Evolutionary conservation across 2,329 filamentous ascomycete species (phyloP).

Genomic region (Penicillium sp.): DNA sequence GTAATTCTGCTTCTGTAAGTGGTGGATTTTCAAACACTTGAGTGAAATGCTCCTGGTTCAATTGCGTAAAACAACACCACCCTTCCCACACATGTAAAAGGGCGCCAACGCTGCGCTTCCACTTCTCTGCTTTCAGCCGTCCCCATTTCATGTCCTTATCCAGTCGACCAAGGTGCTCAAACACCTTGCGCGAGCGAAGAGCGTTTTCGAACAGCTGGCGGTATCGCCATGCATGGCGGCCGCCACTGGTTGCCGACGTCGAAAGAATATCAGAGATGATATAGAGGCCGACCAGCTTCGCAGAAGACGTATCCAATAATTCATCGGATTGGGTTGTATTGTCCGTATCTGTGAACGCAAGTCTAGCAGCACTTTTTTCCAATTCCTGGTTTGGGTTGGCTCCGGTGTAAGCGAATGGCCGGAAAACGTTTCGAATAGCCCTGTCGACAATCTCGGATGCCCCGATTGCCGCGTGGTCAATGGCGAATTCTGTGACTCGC

Average conservation of each 20-base stretch:
- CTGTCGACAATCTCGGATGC: slow-evolving; percentile 90
- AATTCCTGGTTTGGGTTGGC: slow-evolving; percentile 60
- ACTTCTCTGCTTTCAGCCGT: slow-evolving; percentile 76
- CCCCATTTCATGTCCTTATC: slow-evolving; percentile 76
- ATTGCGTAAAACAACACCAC: slow-evolving; percentile 68
- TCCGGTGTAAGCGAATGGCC: slow-evolving; percentile 70
- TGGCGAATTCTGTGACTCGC: slow-evolving; percentile 81
- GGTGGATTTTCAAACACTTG: slow-evolving; percentile 71
- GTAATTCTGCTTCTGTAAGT: slow-evolving; percentile 48
- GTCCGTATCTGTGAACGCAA: slow-evolving; percentile 41
- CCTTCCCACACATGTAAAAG: slow-evolving; percentile 69
- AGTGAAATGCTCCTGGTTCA: slow-evolving; percentile 70
- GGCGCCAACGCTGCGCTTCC: slow-evolving; percentile 71
- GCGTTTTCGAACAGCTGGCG: slow-evolving; percentile 74
- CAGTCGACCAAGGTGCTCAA: slow-evolving; percentile 72
- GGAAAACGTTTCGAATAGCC: slow-evolving; percentile 77
- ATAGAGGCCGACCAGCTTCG: slow-evolving; percentile 79
- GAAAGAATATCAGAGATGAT: slow-evolving; percentile 77
- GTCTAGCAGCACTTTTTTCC: slow-evolving; percentile 31
- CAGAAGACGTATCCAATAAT: slow-evolving; percentile 65
- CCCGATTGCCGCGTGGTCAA: slow-evolving; percentile 79
- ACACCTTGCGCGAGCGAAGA: slow-evolving; percentile 66
- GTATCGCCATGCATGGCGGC: slow-evolving; percentile 84
- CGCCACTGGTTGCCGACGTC: slow-evolving; percentile 70
- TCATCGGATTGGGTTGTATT: slow-evolving; percentile 37